Conservation (phyloP, 2,329 filamentous ascomycete species). For the Cladosporium velox region DNA sequence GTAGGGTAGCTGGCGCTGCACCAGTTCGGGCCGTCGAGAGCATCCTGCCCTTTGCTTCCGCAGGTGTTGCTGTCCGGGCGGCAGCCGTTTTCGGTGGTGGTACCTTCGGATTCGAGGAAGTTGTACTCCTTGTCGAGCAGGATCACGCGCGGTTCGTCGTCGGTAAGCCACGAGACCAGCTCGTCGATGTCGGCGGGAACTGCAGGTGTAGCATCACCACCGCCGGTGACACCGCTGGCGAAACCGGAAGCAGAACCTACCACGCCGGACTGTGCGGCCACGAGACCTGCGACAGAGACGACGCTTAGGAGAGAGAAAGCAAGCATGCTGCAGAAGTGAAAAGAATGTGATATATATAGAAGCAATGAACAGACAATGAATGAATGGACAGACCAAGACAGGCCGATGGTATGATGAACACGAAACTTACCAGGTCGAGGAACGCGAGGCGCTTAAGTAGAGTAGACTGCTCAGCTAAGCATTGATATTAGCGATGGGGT, state of each 20-base stretch:
- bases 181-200: conserved; percentile 49
- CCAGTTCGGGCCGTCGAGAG: conserved; percentile 62
- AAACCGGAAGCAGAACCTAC: conserved; percentile 50
- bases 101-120: conserved; percentile 50
- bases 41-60: conserved; percentile 56
- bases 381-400: background rate
- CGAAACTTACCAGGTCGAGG: background rate
- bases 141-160: conserved; percentile 57
- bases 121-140: conserved; percentile 57
- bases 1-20: conserved; percentile 46
- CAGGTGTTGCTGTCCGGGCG: conserved; percentile 61
- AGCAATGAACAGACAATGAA: background rate
- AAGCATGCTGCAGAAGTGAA: conserved; percentile 1
- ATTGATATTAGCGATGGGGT: background rate
- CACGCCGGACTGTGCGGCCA: conserved; percentile 24
- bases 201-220: conserved; percentile 55
- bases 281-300: conserved; percentile 1
- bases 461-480: background rate
- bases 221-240: conserved; percentile 60
- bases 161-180: conserved; percentile 61
- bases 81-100: conserved; percentile 46
- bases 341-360: background rate
- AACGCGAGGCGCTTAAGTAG: background rate
- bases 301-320: background rate
- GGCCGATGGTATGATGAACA: background rate